A percentile compares a stretch with the other conserved stretches of the same genome.
Conservation (phyloP, 2,329 filamentous ascomycete genomes). For the Sporothrix inflata region DNA sequence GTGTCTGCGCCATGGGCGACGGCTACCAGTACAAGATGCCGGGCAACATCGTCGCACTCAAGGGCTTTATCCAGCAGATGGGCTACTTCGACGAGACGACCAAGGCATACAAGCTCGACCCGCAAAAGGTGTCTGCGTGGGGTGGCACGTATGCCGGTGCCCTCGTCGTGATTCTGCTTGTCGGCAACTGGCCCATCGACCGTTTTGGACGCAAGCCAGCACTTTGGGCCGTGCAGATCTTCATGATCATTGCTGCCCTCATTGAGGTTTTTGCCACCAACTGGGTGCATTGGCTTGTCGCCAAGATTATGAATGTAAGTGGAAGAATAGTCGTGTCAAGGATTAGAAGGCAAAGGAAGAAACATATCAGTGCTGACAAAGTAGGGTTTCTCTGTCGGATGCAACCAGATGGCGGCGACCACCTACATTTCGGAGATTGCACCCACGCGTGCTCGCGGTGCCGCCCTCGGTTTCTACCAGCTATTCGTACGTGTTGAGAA, state of each 20-base stretch:
- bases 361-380: too few relatives aligned
- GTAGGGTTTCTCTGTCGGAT: constrained; percentile 26
- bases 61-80: constrained; percentile 29
- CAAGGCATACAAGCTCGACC: constrained; percentile 20
- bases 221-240: constrained; percentile 29
- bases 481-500: constrained; percentile 20
- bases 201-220: constrained; percentile 27
- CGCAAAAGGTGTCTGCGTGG: constrained; percentile 25
- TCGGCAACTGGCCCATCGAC: constrained; percentile 29
- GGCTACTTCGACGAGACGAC: constrained; percentile 22
- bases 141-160: constrained; percentile 25
- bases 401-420: constrained; percentile 27
- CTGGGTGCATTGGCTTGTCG: constrained; percentile 26
- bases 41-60: constrained; percentile 28
- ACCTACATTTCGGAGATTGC: constrained; percentile 29
- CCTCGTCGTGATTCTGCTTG: constrained; percentile 21
- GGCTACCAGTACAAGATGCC: constrained; percentile 30
- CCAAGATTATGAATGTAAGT: constrained; percentile 28
- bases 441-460: constrained; percentile 25
- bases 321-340: too few relatives aligned
- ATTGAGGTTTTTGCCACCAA: constrained; percentile 26
- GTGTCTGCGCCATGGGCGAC: constrained; percentile 29
- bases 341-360: too few relatives aligned
- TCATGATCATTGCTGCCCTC: constrained; percentile 26
- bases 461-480: constrained; percentile 29